Conservation (phyloP, 2,329 filamentous ascomycete species). For the Blumeriella jaapii region DNA sequence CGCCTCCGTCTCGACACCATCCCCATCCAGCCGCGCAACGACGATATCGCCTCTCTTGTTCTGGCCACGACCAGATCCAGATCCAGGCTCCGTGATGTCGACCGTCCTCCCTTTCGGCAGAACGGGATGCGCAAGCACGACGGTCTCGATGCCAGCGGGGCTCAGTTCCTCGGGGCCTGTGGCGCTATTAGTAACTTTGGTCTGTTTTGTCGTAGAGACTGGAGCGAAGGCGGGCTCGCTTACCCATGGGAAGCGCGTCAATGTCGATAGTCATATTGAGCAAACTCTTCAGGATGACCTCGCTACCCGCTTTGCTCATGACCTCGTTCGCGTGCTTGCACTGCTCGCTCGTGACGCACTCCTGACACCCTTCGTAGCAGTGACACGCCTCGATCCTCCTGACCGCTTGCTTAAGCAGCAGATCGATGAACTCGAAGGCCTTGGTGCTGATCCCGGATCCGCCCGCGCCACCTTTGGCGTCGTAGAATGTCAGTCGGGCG, state of each 20-base stretch:
- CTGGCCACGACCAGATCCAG: conserved; percentile 18
- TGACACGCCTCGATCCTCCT: conserved; percentile 63
- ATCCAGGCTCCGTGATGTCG: conserved; percentile 17
- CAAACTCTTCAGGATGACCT: conserved; percentile 67
- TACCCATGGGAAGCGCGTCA: conserved; percentile 68
- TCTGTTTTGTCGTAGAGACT: no score
- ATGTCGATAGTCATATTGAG: conserved; percentile 70
- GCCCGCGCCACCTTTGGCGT: conserved; percentile 75
- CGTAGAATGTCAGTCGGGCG: conserved; percentile 85
- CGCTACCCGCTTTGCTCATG: conserved; percentile 83
- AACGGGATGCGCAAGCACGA: conserved; percentile 62
- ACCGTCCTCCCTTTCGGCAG: conserved; percentile 16
- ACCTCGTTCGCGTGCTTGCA: conserved; percentile 84
- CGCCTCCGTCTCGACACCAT: conserved; percentile 16
- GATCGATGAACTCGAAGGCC: conserved; percentile 84
- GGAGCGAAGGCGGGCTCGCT: no score
- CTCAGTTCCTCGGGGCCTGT: conserved; percentile 54
- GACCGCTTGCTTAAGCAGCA: conserved; percentile 65
- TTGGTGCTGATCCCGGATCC: conserved; percentile 84
- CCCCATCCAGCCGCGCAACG: conserved; percentile 20
- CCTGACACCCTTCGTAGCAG: conserved; percentile 72
- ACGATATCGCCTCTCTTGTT: conserved; percentile 23
- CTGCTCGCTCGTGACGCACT: conserved; percentile 76
- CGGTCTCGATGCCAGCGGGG: conserved; percentile 68
- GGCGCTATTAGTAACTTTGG: background rate